phyloP scores from a whole-genome alignment of 176 grass and related monocot species.

The Paspalum notatum region DNA sequence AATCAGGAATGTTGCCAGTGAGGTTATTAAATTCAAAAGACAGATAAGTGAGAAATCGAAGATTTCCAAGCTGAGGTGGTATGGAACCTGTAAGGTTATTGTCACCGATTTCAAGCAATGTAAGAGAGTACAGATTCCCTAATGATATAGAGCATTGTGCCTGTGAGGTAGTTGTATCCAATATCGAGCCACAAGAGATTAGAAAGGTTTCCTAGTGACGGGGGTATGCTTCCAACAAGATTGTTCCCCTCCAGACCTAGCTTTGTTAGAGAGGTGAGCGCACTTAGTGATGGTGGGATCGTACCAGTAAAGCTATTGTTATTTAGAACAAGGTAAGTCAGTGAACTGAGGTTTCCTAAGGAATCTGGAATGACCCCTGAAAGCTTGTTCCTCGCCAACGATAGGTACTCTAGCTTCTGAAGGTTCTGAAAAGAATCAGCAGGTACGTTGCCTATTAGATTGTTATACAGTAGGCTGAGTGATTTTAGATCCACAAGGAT shows the following conservation, averaged over 20 bases:
- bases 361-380: constrained; percentile 20
- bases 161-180: constrained; percentile 1
- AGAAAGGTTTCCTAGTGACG: constrained; percentile 11
- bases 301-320: constrained; percentile 24
- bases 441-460: not conserved
- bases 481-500: constrained; percentile 9
- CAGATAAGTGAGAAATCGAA: not conserved
- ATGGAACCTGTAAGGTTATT: not conserved
- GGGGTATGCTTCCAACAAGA: constrained; percentile 1
- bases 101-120: too few species aligned
- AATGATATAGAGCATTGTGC: constrained; percentile 7
- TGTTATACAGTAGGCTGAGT: constrained; percentile 21
- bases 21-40: not conserved
- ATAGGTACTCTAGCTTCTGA: constrained; percentile 9
- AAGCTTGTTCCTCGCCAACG: constrained; percentile 5
- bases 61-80: not conserved
- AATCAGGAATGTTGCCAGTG: not conserved
- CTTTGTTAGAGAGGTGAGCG: constrained; percentile 20
- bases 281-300: not conserved
- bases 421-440: constrained; percentile 23
- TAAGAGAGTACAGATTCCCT: not conserved
- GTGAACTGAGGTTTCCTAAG: constrained; percentile 27
- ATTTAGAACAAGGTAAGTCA: not conserved
- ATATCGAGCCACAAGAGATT: constrained; percentile 16
- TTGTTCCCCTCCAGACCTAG: not conserved